phyloP scores from a whole-genome alignment of 228 moss, liverwort and hornwort species.

The Sphagnum magellanicum region DNA sequence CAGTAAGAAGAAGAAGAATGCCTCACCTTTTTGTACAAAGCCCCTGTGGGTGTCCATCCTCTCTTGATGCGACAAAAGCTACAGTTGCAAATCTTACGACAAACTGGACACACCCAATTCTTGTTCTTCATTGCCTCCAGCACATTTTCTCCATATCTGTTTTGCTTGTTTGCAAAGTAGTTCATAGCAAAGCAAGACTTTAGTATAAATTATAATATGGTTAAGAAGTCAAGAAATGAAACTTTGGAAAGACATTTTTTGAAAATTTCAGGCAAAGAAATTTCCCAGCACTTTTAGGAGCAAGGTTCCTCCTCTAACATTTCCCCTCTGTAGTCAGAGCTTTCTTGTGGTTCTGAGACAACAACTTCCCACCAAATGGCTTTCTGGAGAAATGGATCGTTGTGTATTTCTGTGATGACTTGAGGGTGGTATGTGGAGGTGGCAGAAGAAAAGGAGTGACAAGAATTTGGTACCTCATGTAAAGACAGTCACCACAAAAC shows the following conservation, averaged over 20 bases:
- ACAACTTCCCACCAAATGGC: too few species aligned
- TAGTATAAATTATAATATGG: too few species aligned
- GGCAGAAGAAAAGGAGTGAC: too few species aligned
- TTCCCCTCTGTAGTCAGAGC: too few species aligned
- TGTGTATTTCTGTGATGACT: too few species aligned
- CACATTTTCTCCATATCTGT: slow-evolving; percentile 91
- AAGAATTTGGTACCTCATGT: slow-evolving; percentile 52
- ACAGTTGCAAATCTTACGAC: slow-evolving; percentile 93
- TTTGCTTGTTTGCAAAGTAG: too few species aligned
- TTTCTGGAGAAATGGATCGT: too few species aligned
- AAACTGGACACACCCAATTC: slow-evolving; percentile 78
- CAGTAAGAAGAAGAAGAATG: too few species aligned
- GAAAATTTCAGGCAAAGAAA: not conserved
- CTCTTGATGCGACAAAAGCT: slow-evolving; percentile 79
- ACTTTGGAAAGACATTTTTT: not conserved
- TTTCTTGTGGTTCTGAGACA: too few species aligned
- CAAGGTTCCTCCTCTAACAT: not conserved
- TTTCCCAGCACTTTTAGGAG: not conserved
- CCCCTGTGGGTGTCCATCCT: slow-evolving; percentile 83
- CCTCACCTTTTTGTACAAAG: slow-evolving; percentile 60
- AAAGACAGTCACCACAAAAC: slow-evolving; percentile 95
- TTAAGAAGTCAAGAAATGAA: not conserved
- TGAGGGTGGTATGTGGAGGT: too few species aligned
- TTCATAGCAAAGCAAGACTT: too few species aligned
- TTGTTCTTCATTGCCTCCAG: slow-evolving; percentile 52